phyloP scores from a whole-genome alignment of 352 stramenopile genomes.

The Globisporangium heterothallicum region DNA sequence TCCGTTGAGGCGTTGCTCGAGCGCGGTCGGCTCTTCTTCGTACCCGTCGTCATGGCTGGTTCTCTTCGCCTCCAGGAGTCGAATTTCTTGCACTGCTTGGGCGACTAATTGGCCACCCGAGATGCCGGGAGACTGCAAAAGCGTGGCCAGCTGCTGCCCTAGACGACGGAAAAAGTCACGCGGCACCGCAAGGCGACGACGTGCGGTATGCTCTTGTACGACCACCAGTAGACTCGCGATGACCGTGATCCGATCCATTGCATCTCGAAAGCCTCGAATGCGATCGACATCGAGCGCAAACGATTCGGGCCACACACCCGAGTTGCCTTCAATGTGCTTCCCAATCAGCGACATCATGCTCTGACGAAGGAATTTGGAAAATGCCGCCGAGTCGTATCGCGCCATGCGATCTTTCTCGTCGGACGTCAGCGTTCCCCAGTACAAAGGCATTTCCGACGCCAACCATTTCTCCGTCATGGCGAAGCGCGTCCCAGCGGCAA shows the following conservation, averaged over 20 bases:
- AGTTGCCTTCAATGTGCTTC: constrained; percentile 43
- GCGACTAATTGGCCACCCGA: constrained; percentile 45
- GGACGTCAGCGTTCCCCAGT: constrained; percentile 20
- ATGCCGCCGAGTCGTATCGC: constrained; percentile 27
- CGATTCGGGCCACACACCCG: constrained; percentile 54
- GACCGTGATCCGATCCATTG: constrained; percentile 49
- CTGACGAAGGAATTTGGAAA: constrained; percentile 36
- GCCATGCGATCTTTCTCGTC: constrained; percentile 21
- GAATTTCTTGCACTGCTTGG: constrained; percentile 35
- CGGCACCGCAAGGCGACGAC: constrained; percentile 19
- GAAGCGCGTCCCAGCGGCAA: constrained; percentile 21
- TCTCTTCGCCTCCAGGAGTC: constrained; percentile 17
- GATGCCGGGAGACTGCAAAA: constrained; percentile 42
- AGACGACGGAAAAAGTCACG: constrained; percentile 28
- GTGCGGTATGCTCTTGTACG: constrained; percentile 53
- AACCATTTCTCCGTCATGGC: constrained; percentile 51
- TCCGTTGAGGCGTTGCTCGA: constrained; percentile 39
- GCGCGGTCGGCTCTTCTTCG: constrained; percentile 20
- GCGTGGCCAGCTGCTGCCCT: constrained; percentile 25
- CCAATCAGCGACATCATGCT: constrained; percentile 44
- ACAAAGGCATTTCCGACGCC: constrained; percentile 23
- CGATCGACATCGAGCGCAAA: constrained; percentile 55
- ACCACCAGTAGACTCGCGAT: constrained; percentile 51
- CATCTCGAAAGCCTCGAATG: constrained; percentile 45
- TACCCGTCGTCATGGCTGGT: constrained; percentile 3